A percentile compares a stretch with the other conserved stretches of the same genome.
Evolutionary conservation across 2,329 filamentous ascomycete species (phyloP).

Genomic region (Colletotrichum tropicicola): DNA sequence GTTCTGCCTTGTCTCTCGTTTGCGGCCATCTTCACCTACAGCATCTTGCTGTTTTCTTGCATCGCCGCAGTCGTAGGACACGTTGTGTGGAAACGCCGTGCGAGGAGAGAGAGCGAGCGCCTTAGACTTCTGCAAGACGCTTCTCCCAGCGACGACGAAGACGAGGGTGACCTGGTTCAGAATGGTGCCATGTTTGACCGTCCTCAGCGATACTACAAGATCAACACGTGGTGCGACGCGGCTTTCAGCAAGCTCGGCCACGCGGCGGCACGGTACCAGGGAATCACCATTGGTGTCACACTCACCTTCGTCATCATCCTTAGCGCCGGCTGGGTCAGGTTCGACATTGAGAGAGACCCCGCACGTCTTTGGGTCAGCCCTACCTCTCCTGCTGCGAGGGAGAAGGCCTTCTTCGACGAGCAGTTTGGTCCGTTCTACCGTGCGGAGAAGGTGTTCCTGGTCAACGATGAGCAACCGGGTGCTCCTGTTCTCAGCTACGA

Average conservation of each 20-base stretch:
- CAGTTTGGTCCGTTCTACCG: constrained; percentile 97
- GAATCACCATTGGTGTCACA: constrained; percentile 80
- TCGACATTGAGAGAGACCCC: constrained; percentile 89
- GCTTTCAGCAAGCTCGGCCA: constrained; percentile 85
- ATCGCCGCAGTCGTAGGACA: constrained; percentile 76
- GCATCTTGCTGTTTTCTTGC: constrained; percentile 75
- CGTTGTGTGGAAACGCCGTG: constrained; percentile 78
- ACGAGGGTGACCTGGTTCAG: constrained; percentile 86
- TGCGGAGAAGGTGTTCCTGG: constrained; percentile 90
- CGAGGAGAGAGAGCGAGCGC: constrained; percentile 79
- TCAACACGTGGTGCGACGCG: constrained; percentile 85
- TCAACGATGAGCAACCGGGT: constrained; percentile 79
- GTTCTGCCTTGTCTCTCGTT: constrained; percentile 93
- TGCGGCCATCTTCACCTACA: constrained; percentile 87
- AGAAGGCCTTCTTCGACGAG: constrained; percentile 92
- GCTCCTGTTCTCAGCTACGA: constrained; percentile 89
- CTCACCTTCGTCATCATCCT: constrained; percentile 80
- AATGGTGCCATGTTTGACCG: constrained; percentile 81
- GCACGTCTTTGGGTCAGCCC: constrained; percentile 97
- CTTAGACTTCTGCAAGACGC: constrained; percentile 89
- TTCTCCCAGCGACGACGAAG: constrained; percentile 88
- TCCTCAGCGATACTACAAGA: constrained; percentile 79
- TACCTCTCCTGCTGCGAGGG: constrained; percentile 86
- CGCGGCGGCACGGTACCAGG: constrained; percentile 83
- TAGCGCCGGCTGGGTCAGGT: constrained; percentile 88